These are phyloP conservation scores for Halophytophthora polymorphica DNA, from an alignment of 352 stramenopile species.

Conservation along the genomic window DNA sequence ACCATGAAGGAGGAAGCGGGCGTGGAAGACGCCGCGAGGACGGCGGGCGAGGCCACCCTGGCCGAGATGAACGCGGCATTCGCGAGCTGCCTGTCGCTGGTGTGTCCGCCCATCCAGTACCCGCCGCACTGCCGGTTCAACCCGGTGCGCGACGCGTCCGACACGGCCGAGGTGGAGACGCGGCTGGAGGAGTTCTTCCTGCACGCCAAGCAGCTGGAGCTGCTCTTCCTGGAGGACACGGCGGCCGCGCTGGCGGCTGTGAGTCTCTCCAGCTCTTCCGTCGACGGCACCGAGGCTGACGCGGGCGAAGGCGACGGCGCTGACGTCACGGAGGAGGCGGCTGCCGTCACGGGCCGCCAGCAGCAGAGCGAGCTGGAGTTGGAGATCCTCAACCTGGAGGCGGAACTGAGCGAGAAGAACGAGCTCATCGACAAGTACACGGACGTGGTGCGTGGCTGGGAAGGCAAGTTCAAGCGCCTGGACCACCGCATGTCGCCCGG, in stretches of 20 bases:
- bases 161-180: slow-evolving; percentile 68
- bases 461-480: slow-evolving; percentile 81
- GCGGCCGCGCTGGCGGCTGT: slow-evolving; percentile 10
- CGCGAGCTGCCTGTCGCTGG: slow-evolving; percentile 67
- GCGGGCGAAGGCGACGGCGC: not conserved
- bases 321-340: not conserved
- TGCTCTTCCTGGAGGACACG: slow-evolving; percentile 59
- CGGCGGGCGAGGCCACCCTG: slow-evolving; percentile 37
- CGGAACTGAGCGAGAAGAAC: slow-evolving; percentile 79
- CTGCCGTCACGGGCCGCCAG: slow-evolving; percentile 4
- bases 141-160: slow-evolving; percentile 73
- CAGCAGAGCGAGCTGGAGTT: slow-evolving; percentile 60
- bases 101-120: slow-evolving; percentile 81
- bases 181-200: slow-evolving; percentile 77
- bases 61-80: slow-evolving; percentile 74
- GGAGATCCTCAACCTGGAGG: slow-evolving; percentile 73
- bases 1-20: no score
- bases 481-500: slow-evolving; percentile 64
- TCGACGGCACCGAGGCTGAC: slow-evolving; percentile 1
- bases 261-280: slow-evolving; percentile 7
- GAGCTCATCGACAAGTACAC: slow-evolving; percentile 84
- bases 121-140: slow-evolving; percentile 82
- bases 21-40: not conserved
- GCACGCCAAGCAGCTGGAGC: slow-evolving; percentile 78
- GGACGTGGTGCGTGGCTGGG: slow-evolving; percentile 80